These are phyloP conservation scores for Nitzschia sp. DNA, from an alignment of 108 stramenopile species.

Conservation along the genomic window DNA sequence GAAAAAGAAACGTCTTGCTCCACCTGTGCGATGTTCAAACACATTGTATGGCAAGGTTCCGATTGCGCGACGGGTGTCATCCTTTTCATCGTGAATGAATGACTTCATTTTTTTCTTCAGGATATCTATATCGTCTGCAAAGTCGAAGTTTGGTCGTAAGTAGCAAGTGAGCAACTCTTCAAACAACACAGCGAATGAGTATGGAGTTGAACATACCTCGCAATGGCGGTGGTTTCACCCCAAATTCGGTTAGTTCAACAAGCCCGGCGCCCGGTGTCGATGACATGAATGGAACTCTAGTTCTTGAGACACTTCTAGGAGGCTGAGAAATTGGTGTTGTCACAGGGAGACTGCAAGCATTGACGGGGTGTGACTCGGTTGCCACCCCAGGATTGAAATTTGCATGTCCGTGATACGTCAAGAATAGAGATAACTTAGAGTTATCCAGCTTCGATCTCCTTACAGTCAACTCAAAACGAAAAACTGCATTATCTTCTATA, in stretches of 20 bases:
- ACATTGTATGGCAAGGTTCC: constrained; percentile 12
- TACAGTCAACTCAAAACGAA: constrained; percentile 4
- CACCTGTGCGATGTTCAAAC: constrained; percentile 10
- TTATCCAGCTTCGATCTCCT: constrained; percentile 3
- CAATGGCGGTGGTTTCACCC: background rate
- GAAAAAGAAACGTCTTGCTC: constrained; percentile 14
- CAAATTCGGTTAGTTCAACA: constrained; percentile 18
- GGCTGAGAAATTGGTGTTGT: background rate
- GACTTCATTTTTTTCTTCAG: background rate
- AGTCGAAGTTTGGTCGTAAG: too few relatives aligned
- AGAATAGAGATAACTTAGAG: constrained; percentile 2
- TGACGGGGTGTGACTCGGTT: too few relatives aligned
- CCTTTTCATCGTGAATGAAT: background rate
- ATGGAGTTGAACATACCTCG: background rate
- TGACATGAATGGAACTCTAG: background rate
- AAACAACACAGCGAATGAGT: background rate
- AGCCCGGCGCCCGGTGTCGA: constrained; percentile 2
- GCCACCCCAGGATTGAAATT: background rate
- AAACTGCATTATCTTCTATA: background rate
- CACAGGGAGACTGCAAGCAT: background rate
- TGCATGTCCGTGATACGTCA: constrained; percentile 5
- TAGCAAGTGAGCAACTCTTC: too few relatives aligned
- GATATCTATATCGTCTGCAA: too few relatives aligned
- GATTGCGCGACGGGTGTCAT: background rate
- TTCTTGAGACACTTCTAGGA: background rate